A percentile compares a stretch with the other conserved stretches of the same genome.
These are phyloP conservation scores for Naematelia encephala DNA, from an alignment of 768 basidiomycete species.

Conservation along the genomic window DNA sequence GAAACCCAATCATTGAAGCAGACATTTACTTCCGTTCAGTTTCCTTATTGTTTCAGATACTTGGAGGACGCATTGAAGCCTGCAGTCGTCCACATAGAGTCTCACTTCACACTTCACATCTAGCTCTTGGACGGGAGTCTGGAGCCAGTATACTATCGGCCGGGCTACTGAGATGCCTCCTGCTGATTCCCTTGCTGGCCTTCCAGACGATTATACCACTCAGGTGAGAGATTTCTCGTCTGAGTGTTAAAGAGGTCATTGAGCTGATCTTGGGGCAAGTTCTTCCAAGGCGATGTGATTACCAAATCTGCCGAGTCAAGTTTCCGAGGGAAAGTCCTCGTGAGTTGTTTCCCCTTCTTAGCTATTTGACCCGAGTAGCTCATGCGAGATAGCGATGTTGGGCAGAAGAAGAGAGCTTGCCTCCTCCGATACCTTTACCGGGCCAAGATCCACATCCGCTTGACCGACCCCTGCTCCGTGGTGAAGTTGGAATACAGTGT, in stretches of 20 bases:
- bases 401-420: slow-evolving; percentile 77
- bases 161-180: slow-evolving; percentile 24
- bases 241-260: not conserved
- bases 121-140: no score
- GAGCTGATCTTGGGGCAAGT: slow-evolving; percentile 50
- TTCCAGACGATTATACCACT: slow-evolving; percentile 33
- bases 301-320: slow-evolving; percentile 52
- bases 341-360: slow-evolving; percentile 45
- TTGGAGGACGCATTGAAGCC: no score
- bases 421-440: slow-evolving; percentile 31
- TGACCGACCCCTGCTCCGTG: slow-evolving; percentile 68
- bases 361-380: not conserved
- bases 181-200: slow-evolving; percentile 23
- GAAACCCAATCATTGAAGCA: no score
- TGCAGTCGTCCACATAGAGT: no score
- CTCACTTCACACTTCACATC: no score
- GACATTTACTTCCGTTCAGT: no score
- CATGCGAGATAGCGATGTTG: slow-evolving; percentile 65
- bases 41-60: no score
- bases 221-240: slow-evolving; percentile 17
- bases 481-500: slow-evolving; percentile 76
- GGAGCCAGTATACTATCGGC: no score
- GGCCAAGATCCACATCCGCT: slow-evolving; percentile 57
- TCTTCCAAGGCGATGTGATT: slow-evolving; percentile 69
- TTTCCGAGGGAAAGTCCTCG: slow-evolving; percentile 65